A percentile compares a stretch with the other conserved stretches of the same genome.
Conservation (phyloP, 805 yeast species). For the Wickerhamiella allomyrinae region DNA sequence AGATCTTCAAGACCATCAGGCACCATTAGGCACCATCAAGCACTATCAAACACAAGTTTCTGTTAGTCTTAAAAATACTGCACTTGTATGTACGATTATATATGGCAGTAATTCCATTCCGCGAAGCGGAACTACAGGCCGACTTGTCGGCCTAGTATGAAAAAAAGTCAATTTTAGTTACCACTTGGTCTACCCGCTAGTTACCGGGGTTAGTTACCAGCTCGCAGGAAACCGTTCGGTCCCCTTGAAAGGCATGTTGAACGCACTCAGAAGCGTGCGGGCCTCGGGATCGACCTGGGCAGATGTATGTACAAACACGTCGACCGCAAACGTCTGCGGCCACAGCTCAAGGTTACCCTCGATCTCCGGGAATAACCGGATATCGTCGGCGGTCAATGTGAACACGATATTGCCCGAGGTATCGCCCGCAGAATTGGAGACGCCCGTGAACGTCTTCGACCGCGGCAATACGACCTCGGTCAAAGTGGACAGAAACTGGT, state of each 20-base stretch:
- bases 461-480: conserved; percentile 90
- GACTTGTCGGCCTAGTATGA: too few species aligned
- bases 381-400: conserved; percentile 66
- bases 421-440: conserved; percentile 68
- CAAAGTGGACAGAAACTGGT: conserved; percentile 72
- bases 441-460: conserved; percentile 73
- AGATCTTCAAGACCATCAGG: too few species aligned
- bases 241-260: conserved; percentile 66
- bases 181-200: conserved; percentile 15
- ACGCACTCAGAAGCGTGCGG: conserved; percentile 63
- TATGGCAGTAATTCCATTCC: too few species aligned
- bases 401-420: conserved; percentile 71
- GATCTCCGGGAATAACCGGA: conserved; percentile 81
- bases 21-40: too few species aligned
- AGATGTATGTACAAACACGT: conserved; percentile 68
- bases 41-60: too few species aligned
- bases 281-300: conserved; percentile 89
- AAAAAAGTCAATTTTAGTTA: conserved; percentile 11
- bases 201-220: too few species aligned
- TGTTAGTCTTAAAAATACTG: too few species aligned
- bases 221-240: conserved; percentile 26
- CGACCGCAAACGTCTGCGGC: conserved; percentile 77
- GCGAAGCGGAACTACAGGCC: too few species aligned
- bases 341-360: conserved; percentile 81
- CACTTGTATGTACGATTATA: too few species aligned